Base-by-base conservation (phyloP, 2,329 filamentous ascomycete species). In the Nigrospora osmanthi region DNA sequence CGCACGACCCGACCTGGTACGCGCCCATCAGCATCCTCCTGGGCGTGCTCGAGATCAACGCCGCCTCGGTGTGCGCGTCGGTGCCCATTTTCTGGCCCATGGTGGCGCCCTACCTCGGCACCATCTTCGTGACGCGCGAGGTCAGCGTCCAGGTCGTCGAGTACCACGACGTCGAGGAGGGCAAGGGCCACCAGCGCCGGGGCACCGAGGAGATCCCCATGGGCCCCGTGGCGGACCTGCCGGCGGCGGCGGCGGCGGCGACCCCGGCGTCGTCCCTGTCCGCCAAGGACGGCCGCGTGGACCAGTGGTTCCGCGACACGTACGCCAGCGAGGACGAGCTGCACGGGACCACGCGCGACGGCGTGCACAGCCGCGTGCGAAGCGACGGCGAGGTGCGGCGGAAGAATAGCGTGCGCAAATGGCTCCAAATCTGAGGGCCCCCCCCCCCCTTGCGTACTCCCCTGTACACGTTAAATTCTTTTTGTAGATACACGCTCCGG, bases 41-140 rank as follows among this genome's bases (percentile, higher is more conserved):
- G 6, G 61, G 59, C 1, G 56, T 54, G 0, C 52, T 66, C 42
- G 63, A 66, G 42, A 54, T 64, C 42, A 57, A 66, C 46, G 53
- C 57, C 3, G 57, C 58, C 13, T 58, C 54, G 38, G 58, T 61
- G 40, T 58, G 57, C 51, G 59, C 58, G 7, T 60, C 59, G 38
- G 50, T 62, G 31, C 59, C 59, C 17, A 57, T 61, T 15, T 62
- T 62, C 54, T 62, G 55, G 56, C 59, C 59, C 12, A 49, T 59
- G 7, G 46, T 66, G 1, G 48, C 54, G 28, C 50, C 59, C n/a
- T 49, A 48, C n/a, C 37, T 63, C 30, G 57, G 54, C 42, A 54
- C 45, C 36, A 65, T 66, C 49, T 64, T 65, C 44, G 58, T 66
- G 13, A 65, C 62, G n/a, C 61, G 59, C 14, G 63, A 66, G 40